phyloP scores from a whole-genome alignment of 2,329 filamentous ascomycete species.

The Truncatella angustata region DNA sequence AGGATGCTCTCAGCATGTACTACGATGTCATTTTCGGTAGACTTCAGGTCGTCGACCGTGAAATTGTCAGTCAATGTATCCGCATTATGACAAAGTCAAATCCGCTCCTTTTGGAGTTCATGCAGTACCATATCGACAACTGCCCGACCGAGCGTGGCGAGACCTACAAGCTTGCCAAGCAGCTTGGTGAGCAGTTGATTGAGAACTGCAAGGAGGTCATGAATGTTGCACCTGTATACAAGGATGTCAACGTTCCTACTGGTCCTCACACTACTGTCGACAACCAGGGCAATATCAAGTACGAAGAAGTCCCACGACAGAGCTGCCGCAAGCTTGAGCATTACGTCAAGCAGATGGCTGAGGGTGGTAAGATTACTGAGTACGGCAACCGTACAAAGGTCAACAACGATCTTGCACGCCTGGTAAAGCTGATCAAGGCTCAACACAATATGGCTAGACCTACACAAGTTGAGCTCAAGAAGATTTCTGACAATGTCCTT shows the following conservation, averaged over 20 bases:
- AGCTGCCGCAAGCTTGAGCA: slow-evolving; percentile 97
- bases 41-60: slow-evolving; percentile 87
- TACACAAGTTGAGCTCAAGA: slow-evolving; percentile 94
- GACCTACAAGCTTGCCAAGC: slow-evolving; percentile 96
- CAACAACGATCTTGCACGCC: slow-evolving; percentile 88
- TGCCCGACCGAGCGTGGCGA: slow-evolving; percentile 95
- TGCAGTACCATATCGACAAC: slow-evolving; percentile 99
- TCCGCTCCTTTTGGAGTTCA: slow-evolving; percentile 92
- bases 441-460: slow-evolving; percentile 97
- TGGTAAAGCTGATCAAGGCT: slow-evolving; percentile 98
- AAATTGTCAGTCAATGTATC: slow-evolving; percentile 98
- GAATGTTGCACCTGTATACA: slow-evolving; percentile 81
- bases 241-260: slow-evolving; percentile 90
- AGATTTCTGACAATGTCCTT: slow-evolving; percentile 88
- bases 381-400: slow-evolving; percentile 98
- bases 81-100: slow-evolving; percentile 99
- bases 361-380: slow-evolving; percentile 96
- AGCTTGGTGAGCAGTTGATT: slow-evolving; percentile 88
- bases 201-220: slow-evolving; percentile 97
- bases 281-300: slow-evolving; percentile 86
- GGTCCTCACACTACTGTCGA: slow-evolving; percentile 92
- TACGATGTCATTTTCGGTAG: slow-evolving; percentile 98
- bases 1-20: slow-evolving; percentile 97
- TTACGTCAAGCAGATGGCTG: slow-evolving; percentile 97
- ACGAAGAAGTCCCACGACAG: slow-evolving; percentile 79